Base-by-base conservation (phyloP, 768 basidiomycete species). In the Bullera alba region DNA sequence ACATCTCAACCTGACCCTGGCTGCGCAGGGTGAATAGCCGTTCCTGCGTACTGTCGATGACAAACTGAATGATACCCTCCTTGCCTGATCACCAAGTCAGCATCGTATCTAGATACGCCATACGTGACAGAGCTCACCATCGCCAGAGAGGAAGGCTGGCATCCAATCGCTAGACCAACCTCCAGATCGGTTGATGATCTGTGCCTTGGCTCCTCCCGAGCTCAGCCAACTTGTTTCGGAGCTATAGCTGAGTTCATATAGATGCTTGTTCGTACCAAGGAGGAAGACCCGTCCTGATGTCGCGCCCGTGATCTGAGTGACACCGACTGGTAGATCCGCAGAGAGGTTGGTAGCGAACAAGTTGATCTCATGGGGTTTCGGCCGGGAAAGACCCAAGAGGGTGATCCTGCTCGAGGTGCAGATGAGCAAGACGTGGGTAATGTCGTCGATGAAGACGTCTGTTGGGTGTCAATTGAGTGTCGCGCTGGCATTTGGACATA, bases 201-300 rank as follows among this genome's bases (percentile, higher is more conserved):
- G 82, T 19, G 87, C 81, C 43, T 83, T 79, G 70, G 89, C 88
- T 3, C 50, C 48, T 37, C 83, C 84, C 28, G 59, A 57, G 32
- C 58, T 59, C 74, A 95, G 93, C 90, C 90, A 93, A 0, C 86
- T 85, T 63, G 91, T 87, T 55, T 79, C 85, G 59, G 85, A 83
- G 62, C 89, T 86, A 71, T 96, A 97, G 63, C 86, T 84, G 36
- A 97, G 72, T 71, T 96, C 93, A 71, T 93, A 95, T 46, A 97
- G 74, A 66, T 83, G 82, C 14, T 90, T 90, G 63, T 93, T 89
- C 63, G 84, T 82, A 12, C 72, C 73, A 45, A 80, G 80, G 85
- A 93, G 87, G 74, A 97, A 92, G 54, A 95, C 90, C 47, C 91
- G 79, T 37, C 93, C 93, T 30, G 84, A 81, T 22, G 76, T 66